Evolutionary conservation across 225 moss, liverwort and hornwort species (phyloP).

Genomic region (Asterella californica): DNA sequence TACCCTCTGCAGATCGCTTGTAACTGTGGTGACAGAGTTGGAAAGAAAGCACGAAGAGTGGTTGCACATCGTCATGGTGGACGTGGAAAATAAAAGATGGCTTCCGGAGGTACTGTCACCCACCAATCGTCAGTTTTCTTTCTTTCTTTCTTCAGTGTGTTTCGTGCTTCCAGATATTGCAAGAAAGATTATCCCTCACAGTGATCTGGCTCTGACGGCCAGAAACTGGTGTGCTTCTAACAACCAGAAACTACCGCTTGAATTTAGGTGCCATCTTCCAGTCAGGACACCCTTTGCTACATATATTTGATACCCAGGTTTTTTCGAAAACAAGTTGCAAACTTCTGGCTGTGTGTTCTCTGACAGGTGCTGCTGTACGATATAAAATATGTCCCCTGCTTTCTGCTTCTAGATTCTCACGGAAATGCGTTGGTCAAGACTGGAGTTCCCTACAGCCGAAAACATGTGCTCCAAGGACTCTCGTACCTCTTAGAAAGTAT

Average conservation of each 20-base stretch:
- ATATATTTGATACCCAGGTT: background rate
- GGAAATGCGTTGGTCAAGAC: constrained; percentile 90
- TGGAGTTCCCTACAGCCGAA: constrained; percentile 78
- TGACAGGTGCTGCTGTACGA: constrained; percentile 79
- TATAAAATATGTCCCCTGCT: constrained; percentile 88
- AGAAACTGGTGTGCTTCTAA: background rate
- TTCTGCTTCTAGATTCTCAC: constrained; percentile 76
- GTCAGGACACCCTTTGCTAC: background rate
- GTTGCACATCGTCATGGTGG: constrained; percentile 86
- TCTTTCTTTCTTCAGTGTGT: background rate
- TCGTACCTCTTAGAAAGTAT: constrained; percentile 87
- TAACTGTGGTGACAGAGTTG: constrained; percentile 59
- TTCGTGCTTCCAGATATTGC: background rate
- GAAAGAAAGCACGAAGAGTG: constrained; percentile 69
- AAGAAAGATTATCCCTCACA: background rate
- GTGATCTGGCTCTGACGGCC: background rate
- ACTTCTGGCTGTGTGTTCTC: background rate
- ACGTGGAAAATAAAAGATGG: constrained; percentile 91
- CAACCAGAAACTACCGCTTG: background rate
- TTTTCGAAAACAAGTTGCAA: background rate
- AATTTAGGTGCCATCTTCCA: background rate
- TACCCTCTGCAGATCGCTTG: constrained; percentile 68
- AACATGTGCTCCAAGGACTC: constrained; percentile 78
- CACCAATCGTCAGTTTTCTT: background rate
- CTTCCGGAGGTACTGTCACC: constrained; percentile 63